Evolutionary conservation across 371 early-diverging fungal genomes (phyloP), one percentile per base, ranked within the genome.

Genomic region (Massospora cicadina): DNA sequence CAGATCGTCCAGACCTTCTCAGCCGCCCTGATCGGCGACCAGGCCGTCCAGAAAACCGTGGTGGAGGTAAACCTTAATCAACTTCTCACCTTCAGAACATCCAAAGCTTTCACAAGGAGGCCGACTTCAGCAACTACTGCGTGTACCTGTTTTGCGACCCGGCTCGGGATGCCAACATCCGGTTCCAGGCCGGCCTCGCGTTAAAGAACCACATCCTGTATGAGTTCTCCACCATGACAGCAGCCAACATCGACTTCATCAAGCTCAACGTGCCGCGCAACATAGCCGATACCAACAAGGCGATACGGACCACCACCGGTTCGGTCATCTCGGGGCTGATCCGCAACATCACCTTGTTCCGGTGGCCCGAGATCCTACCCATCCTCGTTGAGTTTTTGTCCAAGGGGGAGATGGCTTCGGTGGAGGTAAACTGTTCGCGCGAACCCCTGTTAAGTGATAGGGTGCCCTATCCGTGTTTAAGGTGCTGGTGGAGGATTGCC

Each of bases 401-500:
- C 68, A 75, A 77, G 58, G 73, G 76, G 63, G 78, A 90, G 67
- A 77, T 77, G 25, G 68, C 76, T n/a, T 76, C 86, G 55, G 86
- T 90, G 13, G 88, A 90, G 80, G 89, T 85, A 78, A 69, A 71
- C 65, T 60, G 25, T 33, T 56, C 33, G 13, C 1, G 2, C 31
- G 56, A 25, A 31, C 0, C 26, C 32, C 33, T 25, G 32, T 57
- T 65, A 27, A 65, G 1, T 32, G 13, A 32, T 74, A 90, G 89
- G 86, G 89, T 59, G 81, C 90, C 24, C 88, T 91, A 70, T 81
- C 82, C 58, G 89, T 92, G 7, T 72, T 96, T 65, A 78, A 82
- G 71, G 92, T 90, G 75, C 88, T 95, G 67, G 94, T 95, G 75
- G 95, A 96, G 71, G 97, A 95, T 71, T 86, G 83, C 58, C 73